Base-by-base conservation (phyloP, 305 asterid species). In the Monarda citriodora region DNA sequence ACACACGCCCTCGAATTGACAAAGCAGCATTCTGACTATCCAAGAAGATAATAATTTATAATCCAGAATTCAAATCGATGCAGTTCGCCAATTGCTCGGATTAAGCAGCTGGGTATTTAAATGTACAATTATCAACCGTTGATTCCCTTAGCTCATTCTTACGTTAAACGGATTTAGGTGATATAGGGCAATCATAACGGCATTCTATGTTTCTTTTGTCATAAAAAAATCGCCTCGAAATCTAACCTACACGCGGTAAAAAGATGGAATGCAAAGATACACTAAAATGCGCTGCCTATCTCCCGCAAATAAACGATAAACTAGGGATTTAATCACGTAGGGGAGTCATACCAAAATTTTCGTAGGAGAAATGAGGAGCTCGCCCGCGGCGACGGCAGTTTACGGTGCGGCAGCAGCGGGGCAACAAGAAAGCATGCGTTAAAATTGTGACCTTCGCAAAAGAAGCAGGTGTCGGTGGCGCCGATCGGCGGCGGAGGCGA, bases 401-500 rank as follows among this genome's bases (percentile, higher is more conserved):
- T 11, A 53, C 58, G 13, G 22, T 53, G 40, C 37, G 13, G 3
- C 58, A 31, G 41, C 13, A 16, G 15, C 41, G 17, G 22, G 13
- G 2, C 26, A 32, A 13, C 6, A 9, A 34, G 0, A 10, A 4
- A 34, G 36, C 25, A n/a, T 51, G 2, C 1, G 38, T 16, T 26
- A 8, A 52, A 52, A 15, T 6, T n/a, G 38, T 3, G 9, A 9
- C 20, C 40, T 6, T 1, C 22, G 57, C 38, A 5, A 40, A 52
- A 29, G 40, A 52, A 23, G 40, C 5, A 3, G 17, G 2, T 53
- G 41, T 18, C 9, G 13, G 58, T n/a, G 25, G 9, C n/a, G 58
- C 31, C 58, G 42, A 32, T 53, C 44, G 58, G 42, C 58, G 42
- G 58, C 52, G 52, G 26, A 46, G 51, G 51, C 13, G 52, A 47